Conservation (phyloP, 2,329 filamentous ascomycete species). For the Pochonia chlamydosporia region DNA sequence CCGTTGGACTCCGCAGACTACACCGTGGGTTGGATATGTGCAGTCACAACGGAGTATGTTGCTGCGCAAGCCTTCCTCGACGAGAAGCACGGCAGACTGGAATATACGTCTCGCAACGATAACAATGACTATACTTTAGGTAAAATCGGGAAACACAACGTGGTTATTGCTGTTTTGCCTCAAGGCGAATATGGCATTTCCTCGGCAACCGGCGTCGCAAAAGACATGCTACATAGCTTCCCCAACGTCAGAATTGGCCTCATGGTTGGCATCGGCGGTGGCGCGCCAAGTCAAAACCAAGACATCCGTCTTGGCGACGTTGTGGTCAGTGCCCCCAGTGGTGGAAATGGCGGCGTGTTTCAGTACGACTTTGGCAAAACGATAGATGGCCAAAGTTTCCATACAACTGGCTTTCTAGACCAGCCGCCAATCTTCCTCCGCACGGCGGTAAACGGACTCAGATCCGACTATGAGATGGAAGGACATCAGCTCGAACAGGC, state of each 20-base stretch:
- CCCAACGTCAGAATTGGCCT: conserved; percentile 19
- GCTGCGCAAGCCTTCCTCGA: conserved; percentile 31
- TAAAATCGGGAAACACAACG: conserved; percentile 10
- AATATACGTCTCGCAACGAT: conserved; percentile 17
- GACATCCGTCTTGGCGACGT: conserved; percentile 27
- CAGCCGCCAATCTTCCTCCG: conserved; percentile 11
- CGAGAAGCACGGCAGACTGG: too few species aligned
- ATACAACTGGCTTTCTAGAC: conserved; percentile 10
- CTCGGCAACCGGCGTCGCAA: conserved; percentile 16
- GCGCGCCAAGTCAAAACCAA: conserved; percentile 24
- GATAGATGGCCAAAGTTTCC: conserved; percentile 10
- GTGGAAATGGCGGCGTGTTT: conserved; percentile 11
- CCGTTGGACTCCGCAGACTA: conserved; percentile 17
- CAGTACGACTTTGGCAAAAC: conserved; percentile 19
- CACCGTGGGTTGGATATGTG: conserved; percentile 40
- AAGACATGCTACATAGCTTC: conserved; percentile 22
- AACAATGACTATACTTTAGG: conserved; percentile 11
- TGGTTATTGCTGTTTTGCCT: conserved; percentile 12
- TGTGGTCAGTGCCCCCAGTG: conserved; percentile 10
- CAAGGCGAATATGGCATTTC: conserved; percentile 6
- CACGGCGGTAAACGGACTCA: conserved; percentile 3
- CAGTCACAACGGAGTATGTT: conserved; percentile 26
- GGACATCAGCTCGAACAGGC: conserved; percentile 9
- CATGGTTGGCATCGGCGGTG: conserved; percentile 17
- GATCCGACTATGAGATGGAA: not conserved